Percentiles rank a stretch among this genome's conserved stretches.
Conservation (phyloP, 169 alveolate genomes). For the Plasmodium gallinaceum region DNA sequence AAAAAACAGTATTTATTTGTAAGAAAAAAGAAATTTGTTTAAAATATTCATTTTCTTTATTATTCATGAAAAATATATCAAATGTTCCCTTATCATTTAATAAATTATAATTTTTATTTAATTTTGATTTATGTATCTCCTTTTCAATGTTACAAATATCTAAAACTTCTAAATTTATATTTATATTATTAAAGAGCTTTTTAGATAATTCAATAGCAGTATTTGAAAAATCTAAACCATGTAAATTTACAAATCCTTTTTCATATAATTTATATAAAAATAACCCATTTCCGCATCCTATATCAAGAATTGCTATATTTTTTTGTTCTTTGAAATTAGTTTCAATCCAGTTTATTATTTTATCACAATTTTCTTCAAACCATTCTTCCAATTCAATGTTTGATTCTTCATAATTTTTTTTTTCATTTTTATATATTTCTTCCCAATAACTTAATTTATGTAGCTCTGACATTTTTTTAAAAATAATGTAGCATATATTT, state of each 20-base stretch:
- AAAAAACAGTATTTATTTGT: conserved; percentile 62
- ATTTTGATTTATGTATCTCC: conserved; percentile 14
- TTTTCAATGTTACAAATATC: conserved; percentile 45
- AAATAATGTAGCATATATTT: background rate
- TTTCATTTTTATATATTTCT: conserved; percentile 55
- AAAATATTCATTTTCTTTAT: conserved; percentile 71
- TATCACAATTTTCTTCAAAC: conserved; percentile 76
- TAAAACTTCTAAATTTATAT: conserved; percentile 69
- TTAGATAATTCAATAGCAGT: conserved; percentile 81
- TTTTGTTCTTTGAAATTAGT: conserved; percentile 37
- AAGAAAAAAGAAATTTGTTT: conserved; percentile 71
- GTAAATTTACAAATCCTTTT: conserved; percentile 68
- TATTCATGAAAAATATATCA: conserved; percentile 82
- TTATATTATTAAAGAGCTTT: conserved; percentile 18
- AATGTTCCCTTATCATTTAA: conserved; percentile 84
- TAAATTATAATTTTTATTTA: conserved; percentile 70
- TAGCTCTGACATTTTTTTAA: conserved; percentile 21
- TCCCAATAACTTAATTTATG: conserved; percentile 76
- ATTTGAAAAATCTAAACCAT: conserved; percentile 82
- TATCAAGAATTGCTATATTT: conserved; percentile 74
- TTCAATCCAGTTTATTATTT: conserved; percentile 55
- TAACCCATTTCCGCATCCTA: conserved; percentile 84
- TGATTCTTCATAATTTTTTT: conserved; percentile 60
- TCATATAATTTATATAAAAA: conserved; percentile 74
- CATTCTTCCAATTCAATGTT: conserved; percentile 69